These are phyloP conservation scores for Glebionis coronaria DNA, from an alignment of 129 eudicot species.

Conservation along the genomic window DNA sequence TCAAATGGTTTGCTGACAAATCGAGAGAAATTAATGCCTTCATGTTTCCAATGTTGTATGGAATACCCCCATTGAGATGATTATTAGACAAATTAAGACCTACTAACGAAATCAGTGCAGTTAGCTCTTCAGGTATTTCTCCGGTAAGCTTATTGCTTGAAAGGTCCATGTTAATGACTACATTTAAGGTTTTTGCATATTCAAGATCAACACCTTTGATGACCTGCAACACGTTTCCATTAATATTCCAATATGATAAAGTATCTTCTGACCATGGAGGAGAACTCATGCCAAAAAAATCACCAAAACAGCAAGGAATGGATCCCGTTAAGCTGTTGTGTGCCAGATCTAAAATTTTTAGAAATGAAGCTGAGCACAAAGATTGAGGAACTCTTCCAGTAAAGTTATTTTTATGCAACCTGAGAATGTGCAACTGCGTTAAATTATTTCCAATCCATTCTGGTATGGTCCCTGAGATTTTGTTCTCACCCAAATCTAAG, in stretches of 20 bases:
- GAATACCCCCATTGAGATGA: background rate
- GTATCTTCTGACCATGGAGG: background rate
- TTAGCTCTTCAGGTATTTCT: background rate
- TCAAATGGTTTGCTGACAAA: no score
- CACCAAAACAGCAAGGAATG: background rate
- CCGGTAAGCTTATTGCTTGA: background rate
- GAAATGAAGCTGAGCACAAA: background rate
- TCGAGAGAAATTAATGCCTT: no score
- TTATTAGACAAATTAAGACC: background rate
- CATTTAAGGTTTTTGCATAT: background rate
- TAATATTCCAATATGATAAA: background rate
- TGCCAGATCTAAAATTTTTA: background rate
- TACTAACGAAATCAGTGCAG: background rate
- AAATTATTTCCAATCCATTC: background rate
- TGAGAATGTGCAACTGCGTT: background rate
- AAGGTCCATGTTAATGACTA: background rate
- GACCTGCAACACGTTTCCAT: background rate
- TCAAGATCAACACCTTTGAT: background rate
- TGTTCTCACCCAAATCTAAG: background rate
- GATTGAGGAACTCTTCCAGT: background rate
- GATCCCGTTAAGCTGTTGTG: background rate
- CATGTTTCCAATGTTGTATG: background rate
- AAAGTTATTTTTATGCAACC: constrained; percentile 1
- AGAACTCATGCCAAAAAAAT: background rate
- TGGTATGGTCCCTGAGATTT: background rate